Base-by-base conservation (phyloP, 1,284 basidiomycete genomes). In the Papiliotrema laurentii region DNA sequence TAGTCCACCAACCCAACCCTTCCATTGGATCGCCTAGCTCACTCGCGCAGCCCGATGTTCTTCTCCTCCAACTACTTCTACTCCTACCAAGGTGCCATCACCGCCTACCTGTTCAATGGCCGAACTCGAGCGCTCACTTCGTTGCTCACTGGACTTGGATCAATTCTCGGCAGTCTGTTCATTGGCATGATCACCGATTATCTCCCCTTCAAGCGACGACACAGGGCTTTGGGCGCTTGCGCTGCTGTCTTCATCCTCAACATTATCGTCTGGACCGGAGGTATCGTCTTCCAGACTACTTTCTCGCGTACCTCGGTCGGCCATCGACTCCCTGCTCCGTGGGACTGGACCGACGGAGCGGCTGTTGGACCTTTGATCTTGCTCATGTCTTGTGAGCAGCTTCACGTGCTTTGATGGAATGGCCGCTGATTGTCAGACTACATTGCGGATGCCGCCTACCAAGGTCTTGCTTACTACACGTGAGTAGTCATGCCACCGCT, bases 391-490 rank as follows among this genome's bases (percentile, higher is more conserved):
- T 60, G 57, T 59, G 35, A 51, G 57, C 53, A n/a, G n/a, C n/a
- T n/a, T n/a, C n/a, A n/a, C n/a, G n/a, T n/a, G 21, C 10, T 44
- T 25, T 11, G 6, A 41, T 49, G 10, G 18, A 5, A 13, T 4
- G n/a, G n/a, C 13, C 35, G 34, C 33, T 35, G 27, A 47, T 22
- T 30, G 19, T n/a, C 39, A 56, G 54, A 70, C 55, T 73, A 73
- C 50, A 55, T 70, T 30, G 64, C 61, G 43, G 73, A 75, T 50
- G 59, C 72, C 1, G 51, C 66, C 19, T 73, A 64, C 61, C 72
- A 75, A 45, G 72, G 70, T 34, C 66, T 69, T 24, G 68, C 68
- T 6, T 73, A 68, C 61, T 66, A 59, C 54, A 63, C 59, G 57
- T 43, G 37, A 3, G 30, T 34, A 26, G 19, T 49, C 7, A 36